phyloP scores from a whole-genome alignment of 1,284 basidiomycete genomes.

The Ceratobasidium papillatum region DNA sequence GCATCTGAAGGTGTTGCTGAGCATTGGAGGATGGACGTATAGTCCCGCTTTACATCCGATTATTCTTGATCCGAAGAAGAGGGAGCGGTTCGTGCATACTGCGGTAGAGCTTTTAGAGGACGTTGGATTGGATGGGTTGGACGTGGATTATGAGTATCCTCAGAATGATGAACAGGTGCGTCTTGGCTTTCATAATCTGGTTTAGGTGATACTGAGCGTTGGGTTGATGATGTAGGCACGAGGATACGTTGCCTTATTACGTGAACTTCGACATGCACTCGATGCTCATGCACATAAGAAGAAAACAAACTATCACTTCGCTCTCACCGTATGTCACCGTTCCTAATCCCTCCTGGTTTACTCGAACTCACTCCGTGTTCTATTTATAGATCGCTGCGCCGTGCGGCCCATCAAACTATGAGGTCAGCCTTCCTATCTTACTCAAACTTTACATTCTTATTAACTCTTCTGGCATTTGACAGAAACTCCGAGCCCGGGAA shows the following conservation, averaged over 20 bases:
- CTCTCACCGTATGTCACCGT: slow-evolving; percentile 69
- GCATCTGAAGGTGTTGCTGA: slow-evolving; percentile 85
- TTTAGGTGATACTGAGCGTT: not conserved
- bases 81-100: slow-evolving; percentile 80
- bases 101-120: slow-evolving; percentile 86
- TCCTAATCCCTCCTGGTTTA: slow-evolving; percentile 3
- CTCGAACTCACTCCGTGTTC: not conserved
- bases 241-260: slow-evolving; percentile 76
- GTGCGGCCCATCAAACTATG: slow-evolving; percentile 88
- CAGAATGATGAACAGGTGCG: slow-evolving; percentile 64
- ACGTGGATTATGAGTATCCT: slow-evolving; percentile 89
- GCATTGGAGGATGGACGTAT: slow-evolving; percentile 93
- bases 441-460: not conserved
- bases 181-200: not conserved
- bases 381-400: slow-evolving; percentile 81
- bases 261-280: slow-evolving; percentile 72
- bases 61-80: slow-evolving; percentile 67
- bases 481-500: slow-evolving; percentile 73
- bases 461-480: not conserved
- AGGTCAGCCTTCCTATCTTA: slow-evolving; percentile 47
- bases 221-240: slow-evolving; percentile 54
- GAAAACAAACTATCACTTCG: slow-evolving; percentile 67
- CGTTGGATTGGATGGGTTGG: slow-evolving; percentile 74
- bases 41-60: slow-evolving; percentile 81
- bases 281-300: slow-evolving; percentile 72